A percentile compares a stretch with the other conserved stretches of the same genome.
phyloP scores from a whole-genome alignment of 768 basidiomycete species.

The Russula olivacea region DNA sequence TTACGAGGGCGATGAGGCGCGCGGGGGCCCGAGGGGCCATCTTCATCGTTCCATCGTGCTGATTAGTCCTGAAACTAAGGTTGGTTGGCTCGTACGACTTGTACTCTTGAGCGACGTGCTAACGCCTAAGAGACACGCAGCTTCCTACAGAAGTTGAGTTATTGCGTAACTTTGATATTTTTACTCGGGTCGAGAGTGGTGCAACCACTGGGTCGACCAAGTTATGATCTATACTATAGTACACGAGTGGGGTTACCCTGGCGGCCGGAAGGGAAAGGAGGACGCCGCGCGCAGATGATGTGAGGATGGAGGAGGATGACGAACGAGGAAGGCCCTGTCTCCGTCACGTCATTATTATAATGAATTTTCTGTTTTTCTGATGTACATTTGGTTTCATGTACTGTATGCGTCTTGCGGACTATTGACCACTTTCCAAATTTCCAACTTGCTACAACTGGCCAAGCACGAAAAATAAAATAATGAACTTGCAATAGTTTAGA shows the following conservation, averaged over 20 bases:
- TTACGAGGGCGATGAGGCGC: constrained; percentile 66
- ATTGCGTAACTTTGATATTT: constrained; percentile 62
- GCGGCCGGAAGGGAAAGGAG: too few species aligned
- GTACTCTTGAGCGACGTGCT: not conserved
- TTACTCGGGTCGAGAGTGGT: constrained; percentile 39
- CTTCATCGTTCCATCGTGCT: constrained; percentile 53
- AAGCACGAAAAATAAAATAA: too few species aligned
- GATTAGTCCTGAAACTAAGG: constrained; percentile 42
- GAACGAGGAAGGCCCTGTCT: too few species aligned
- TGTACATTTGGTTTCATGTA: too few species aligned
- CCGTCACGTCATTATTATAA: too few species aligned
- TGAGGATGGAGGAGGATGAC: too few species aligned
- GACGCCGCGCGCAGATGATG: too few species aligned
- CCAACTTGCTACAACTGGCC: too few species aligned
- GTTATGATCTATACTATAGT: not conserved
- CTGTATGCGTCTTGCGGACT: too few species aligned
- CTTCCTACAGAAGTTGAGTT: constrained; percentile 46
- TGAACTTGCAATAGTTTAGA: too few species aligned
- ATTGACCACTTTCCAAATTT: too few species aligned
- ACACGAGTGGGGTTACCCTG: not conserved
- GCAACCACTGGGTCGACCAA: not conserved
- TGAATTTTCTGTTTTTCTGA: too few species aligned
- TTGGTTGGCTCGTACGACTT: constrained; percentile 32
- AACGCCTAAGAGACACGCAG: constrained; percentile 30
- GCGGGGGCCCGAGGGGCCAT: constrained; percentile 54